A percentile compares a stretch with the other conserved stretches of the same genome.
Evolutionary conservation across 140 eudicot species (phyloP).

Genomic region (Bidens hawaiensis): DNA sequence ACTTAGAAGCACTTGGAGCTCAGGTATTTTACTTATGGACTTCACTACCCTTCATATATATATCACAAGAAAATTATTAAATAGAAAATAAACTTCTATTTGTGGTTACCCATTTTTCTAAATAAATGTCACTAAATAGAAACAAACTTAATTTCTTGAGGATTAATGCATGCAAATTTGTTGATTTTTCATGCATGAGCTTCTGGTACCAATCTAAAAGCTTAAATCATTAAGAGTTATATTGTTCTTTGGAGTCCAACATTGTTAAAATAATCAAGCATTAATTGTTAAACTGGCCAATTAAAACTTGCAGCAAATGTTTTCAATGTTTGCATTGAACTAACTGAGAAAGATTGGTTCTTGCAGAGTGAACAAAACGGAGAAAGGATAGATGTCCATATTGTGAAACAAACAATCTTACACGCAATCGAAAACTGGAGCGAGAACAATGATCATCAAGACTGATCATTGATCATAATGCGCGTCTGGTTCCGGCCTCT

Average conservation of each 20-base stretch:
- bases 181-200: slow-evolving; percentile 17
- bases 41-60: neutral
- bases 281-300: too few species aligned
- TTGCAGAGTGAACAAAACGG: slow-evolving; percentile 61
- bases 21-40: slow-evolving; percentile 33
- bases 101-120: neutral
- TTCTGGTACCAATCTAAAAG: neutral
- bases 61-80: neutral
- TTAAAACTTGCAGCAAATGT: neutral
- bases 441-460: slow-evolving; percentile 42
- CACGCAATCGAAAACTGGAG: slow-evolving; percentile 73
- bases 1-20: slow-evolving; percentile 75
- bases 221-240: neutral
- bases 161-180: slow-evolving; percentile 16
- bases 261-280: neutral
- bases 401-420: slow-evolving; percentile 71
- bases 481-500: neutral
- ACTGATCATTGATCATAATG: neutral
- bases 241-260: neutral
- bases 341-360: neutral
- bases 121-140: neutral
- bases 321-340: slow-evolving; percentile 6
- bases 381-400: slow-evolving; percentile 54
- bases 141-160: neutral
- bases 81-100: neutral